These are phyloP conservation scores for Pythium phragmiticola DNA, from an alignment of 352 stramenopile genomes.

Conservation along the genomic window DNA sequence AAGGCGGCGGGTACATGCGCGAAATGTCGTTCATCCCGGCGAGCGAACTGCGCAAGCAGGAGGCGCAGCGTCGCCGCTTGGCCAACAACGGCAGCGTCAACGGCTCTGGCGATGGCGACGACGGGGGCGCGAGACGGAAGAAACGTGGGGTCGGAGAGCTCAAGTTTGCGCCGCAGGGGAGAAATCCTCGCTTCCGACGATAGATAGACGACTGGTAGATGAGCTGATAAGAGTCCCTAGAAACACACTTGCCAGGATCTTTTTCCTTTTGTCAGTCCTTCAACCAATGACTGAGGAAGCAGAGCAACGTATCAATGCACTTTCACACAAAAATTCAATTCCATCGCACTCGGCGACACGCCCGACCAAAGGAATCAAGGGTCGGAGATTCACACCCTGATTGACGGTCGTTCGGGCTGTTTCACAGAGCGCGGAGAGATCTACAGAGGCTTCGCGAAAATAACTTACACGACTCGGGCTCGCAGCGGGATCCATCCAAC, in stretches of 20 bases:
- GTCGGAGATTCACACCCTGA: too few species aligned
- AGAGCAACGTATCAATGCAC: neutral
- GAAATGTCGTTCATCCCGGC: conserved; percentile 81
- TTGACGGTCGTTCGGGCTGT: neutral
- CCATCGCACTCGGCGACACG: neutral
- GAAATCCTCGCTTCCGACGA: conserved; percentile 57
- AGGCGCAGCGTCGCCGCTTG: conserved; percentile 24
- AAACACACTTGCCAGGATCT: neutral
- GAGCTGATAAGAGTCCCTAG: neutral
- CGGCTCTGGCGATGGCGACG: conserved; percentile 21
- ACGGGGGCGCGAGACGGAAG: conserved; percentile 43
- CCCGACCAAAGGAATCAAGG: neutral
- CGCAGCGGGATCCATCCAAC: neutral
- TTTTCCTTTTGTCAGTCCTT: neutral
- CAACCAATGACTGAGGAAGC: neutral
- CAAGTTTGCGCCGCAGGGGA: conserved; percentile 48
- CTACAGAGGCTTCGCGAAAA: conserved; percentile 14
- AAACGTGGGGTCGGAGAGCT: conserved; percentile 80
- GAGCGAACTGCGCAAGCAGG: conserved; percentile 57
- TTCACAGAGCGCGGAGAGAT: neutral
- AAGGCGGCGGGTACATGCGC: conserved; percentile 71
- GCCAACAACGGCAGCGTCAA: conserved; percentile 8
- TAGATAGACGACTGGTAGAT: conserved; percentile 22
- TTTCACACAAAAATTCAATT: conserved; percentile 8
- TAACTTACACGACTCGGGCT: conserved; percentile 22